A percentile compares a stretch with the other conserved stretches of the same genome.
Conservation (phyloP, 352 stramenopile species). For the Phytophthora boehmeriae region DNA sequence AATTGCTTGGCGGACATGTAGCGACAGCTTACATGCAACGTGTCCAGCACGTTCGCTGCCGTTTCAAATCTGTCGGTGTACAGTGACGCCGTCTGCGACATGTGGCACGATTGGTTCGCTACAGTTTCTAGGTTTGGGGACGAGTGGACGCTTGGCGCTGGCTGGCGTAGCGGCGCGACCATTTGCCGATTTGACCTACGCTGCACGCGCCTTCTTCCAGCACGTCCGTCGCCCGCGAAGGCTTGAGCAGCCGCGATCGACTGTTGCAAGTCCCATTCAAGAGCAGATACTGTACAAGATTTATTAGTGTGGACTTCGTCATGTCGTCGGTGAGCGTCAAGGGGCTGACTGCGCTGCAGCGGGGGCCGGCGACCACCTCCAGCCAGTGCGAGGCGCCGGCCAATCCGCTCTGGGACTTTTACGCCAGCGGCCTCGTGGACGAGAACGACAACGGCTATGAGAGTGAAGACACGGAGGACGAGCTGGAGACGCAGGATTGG, state of each 20-base stretch:
- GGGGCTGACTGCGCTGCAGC: slow-evolving; percentile 23
- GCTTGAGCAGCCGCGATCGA: slow-evolving; percentile 32
- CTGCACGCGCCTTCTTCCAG: slow-evolving; percentile 1
- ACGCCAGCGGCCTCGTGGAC: slow-evolving; percentile 59
- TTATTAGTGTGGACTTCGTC: not conserved
- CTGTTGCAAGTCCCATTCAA: slow-evolving; percentile 1
- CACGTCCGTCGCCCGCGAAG: slow-evolving; percentile 3
- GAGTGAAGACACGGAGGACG: slow-evolving; percentile 64
- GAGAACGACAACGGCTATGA: slow-evolving; percentile 46
- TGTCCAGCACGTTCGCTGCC: too few species aligned
- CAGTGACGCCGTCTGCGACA: too few species aligned
- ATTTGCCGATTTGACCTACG: slow-evolving; percentile 29
- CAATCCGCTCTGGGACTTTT: slow-evolving; percentile 62
- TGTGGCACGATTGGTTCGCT: slow-evolving; percentile 4
- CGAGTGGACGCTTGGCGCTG: slow-evolving; percentile 24
- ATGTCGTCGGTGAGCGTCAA: slow-evolving; percentile 32
- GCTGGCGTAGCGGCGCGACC: slow-evolving; percentile 3
- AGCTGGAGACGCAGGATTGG: slow-evolving; percentile 59
- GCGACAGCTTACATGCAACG: too few species aligned
- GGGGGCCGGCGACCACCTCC: slow-evolving; percentile 10
- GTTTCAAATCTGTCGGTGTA: too few species aligned
- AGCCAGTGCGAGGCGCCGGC: slow-evolving; percentile 11
- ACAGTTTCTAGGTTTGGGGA: slow-evolving; percentile 13
- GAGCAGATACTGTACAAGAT: too few species aligned
- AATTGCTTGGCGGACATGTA: too few species aligned